These are phyloP conservation scores for Hemisphaericaspora nanyangensis DNA, from an alignment of 805 yeast genomes.

Conservation along the genomic window DNA sequence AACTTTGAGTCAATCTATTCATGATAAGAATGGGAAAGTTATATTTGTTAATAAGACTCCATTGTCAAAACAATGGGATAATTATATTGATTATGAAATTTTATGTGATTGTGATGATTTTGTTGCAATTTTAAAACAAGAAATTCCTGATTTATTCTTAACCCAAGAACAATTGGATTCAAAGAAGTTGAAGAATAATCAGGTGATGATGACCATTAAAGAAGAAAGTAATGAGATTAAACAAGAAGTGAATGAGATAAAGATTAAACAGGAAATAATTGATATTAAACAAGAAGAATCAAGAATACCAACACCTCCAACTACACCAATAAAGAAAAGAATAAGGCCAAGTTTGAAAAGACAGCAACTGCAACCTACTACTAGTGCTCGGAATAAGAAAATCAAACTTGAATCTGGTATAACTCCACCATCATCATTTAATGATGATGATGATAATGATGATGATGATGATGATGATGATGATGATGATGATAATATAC, in stretches of 20 bases:
- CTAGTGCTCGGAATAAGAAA: no score
- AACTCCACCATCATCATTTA: constrained; percentile 35
- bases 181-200: constrained; percentile 27
- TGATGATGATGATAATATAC: not conserved
- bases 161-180: constrained; percentile 49
- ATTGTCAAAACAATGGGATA: constrained; percentile 64
- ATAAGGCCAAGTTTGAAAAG: constrained; percentile 19
- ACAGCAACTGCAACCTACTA: constrained; percentile 10
- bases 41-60: constrained; percentile 71
- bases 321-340: constrained; percentile 27
- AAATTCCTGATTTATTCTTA: constrained; percentile 61
- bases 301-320: constrained; percentile 27
- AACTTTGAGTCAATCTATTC: constrained; percentile 53
- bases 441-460: constrained; percentile 11
- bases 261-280: constrained; percentile 1
- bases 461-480: not conserved
- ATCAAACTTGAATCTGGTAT: constrained; percentile 19
- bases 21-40: constrained; percentile 75
- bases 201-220: constrained; percentile 8
- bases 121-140: constrained; percentile 50
- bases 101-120: constrained; percentile 80
- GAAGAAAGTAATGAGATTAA: constrained; percentile 4
- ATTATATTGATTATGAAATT: constrained; percentile 74
- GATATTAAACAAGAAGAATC: constrained; percentile 1
- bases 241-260: constrained; percentile 1